A percentile compares a stretch with the other conserved stretches of the same genome.
Evolutionary conservation across 371 early-diverging fungal genomes (phyloP).

Genomic region (Chytridium lagenaria): DNA sequence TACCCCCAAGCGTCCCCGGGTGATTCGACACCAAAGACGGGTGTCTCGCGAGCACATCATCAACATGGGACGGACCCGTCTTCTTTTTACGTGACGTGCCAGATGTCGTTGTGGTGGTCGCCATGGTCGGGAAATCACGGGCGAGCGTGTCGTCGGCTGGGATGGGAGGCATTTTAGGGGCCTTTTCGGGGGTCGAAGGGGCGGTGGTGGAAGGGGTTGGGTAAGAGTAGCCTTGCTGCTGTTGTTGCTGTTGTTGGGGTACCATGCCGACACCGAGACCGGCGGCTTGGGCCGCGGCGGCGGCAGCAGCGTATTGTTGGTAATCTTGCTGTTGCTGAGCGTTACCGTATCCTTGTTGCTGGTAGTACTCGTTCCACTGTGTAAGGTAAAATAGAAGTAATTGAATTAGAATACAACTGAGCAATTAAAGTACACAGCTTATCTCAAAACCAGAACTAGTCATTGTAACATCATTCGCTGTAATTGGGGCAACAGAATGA

Average conservation of each 20-base stretch:
- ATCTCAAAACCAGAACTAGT: background rate
- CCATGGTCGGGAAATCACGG: background rate
- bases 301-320: slow-evolving; percentile 1
- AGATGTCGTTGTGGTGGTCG: background rate
- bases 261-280: slow-evolving; percentile 16
- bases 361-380: slow-evolving; percentile 12
- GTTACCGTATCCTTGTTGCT: too few relatives aligned
- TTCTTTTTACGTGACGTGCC: background rate
- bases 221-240: background rate
- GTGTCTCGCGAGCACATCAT: background rate
- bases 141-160: background rate
- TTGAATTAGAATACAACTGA: background rate
- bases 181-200: background rate
- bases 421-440: too few relatives aligned
- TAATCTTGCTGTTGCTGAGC: slow-evolving; percentile 7
- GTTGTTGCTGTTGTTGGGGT: background rate
- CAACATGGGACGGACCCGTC: background rate
- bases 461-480: too few relatives aligned
- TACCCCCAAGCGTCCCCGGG: background rate
- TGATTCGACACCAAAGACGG: background rate
- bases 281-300: slow-evolving; percentile 8
- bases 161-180: background rate
- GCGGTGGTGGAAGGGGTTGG: background rate
- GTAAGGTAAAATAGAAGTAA: background rate
- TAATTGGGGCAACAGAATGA: background rate